A percentile compares a stretch with the other conserved stretches of the same genome.
phyloP scores from a whole-genome alignment of 1,284 basidiomycete species.

The Rhizoctonia solani region DNA sequence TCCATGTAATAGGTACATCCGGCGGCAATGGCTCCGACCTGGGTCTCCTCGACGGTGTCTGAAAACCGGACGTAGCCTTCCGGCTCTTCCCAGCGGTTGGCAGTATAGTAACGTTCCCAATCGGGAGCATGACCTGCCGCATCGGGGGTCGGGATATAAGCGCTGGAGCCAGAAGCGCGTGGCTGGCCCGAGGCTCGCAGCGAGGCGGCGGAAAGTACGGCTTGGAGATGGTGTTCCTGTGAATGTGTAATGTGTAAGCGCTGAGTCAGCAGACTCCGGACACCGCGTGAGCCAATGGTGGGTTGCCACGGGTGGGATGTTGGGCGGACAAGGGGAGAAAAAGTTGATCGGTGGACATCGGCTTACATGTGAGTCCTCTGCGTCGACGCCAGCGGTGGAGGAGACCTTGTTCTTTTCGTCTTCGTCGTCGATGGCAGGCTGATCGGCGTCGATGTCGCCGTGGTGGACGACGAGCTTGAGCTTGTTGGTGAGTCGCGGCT shows the following conservation, averaged over 20 bases:
- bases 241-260: conserved; percentile 41
- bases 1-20: conserved; percentile 92
- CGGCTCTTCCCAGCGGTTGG: conserved; percentile 74
- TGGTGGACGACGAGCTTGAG: conserved; percentile 81
- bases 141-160: conserved; percentile 91
- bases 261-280: conserved; percentile 69
- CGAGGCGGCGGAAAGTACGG: conserved; percentile 74
- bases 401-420: conserved; percentile 75
- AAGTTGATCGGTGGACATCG: conserved; percentile 39
- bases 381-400: conserved; percentile 72
- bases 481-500: conserved; percentile 81
- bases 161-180: conserved; percentile 44
- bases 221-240: conserved; percentile 93
- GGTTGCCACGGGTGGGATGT: conserved; percentile 51
- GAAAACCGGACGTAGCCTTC: conserved; percentile 82
- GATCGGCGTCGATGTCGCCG: conserved; percentile 79
- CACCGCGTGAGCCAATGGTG: conserved; percentile 55
- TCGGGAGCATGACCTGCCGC: conserved; percentile 80
- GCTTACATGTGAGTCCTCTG: conserved; percentile 87
- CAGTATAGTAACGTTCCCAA: conserved; percentile 73
- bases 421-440: conserved; percentile 73
- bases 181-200: conserved; percentile 51
- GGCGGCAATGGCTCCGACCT: conserved; percentile 59
- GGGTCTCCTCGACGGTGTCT: conserved; percentile 84
- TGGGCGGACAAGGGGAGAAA: conserved; percentile 44